phyloP scores from a whole-genome alignment of 83 land plant genomes.

The Picea abies region DNA sequence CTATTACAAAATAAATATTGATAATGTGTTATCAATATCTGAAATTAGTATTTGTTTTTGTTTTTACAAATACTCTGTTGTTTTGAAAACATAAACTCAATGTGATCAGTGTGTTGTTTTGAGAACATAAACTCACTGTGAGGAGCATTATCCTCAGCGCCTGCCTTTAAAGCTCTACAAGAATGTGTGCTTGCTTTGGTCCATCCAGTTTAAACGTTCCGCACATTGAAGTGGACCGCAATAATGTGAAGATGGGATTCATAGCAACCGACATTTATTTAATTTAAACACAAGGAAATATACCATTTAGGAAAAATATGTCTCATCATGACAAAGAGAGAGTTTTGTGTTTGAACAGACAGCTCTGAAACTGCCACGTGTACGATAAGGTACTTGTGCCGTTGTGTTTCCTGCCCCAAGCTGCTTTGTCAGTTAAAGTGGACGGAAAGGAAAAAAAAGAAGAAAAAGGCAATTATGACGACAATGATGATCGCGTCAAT shows the following conservation, averaged over 20 bases:
- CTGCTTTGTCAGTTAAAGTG: neutral
- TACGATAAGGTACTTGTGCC: neutral
- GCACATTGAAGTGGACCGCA: neutral
- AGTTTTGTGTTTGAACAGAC: neutral
- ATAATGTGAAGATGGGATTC: neutral
- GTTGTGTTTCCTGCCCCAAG: neutral
- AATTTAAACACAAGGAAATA: neutral
- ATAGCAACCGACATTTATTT: neutral
- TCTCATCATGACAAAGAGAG: neutral
- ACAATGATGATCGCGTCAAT: constrained; percentile 1
- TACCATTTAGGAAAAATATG: neutral
- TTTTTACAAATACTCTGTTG: too few species aligned
- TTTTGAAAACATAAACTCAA: too few species aligned
- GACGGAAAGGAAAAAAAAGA: neutral
- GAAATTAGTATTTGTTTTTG: too few species aligned
- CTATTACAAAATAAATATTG: too few species aligned
- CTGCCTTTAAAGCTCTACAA: too few species aligned
- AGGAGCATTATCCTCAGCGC: too few species aligned
- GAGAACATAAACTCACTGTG: too few species aligned
- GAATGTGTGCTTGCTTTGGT: too few species aligned
- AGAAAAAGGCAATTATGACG: neutral
- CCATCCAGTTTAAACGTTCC: too few species aligned
- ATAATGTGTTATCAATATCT: too few species aligned
- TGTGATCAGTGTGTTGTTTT: too few species aligned
- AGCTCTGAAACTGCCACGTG: constrained; percentile 1